Conservation (phyloP, 169 alveolate genomes). For the Neospora caninum region DNA sequence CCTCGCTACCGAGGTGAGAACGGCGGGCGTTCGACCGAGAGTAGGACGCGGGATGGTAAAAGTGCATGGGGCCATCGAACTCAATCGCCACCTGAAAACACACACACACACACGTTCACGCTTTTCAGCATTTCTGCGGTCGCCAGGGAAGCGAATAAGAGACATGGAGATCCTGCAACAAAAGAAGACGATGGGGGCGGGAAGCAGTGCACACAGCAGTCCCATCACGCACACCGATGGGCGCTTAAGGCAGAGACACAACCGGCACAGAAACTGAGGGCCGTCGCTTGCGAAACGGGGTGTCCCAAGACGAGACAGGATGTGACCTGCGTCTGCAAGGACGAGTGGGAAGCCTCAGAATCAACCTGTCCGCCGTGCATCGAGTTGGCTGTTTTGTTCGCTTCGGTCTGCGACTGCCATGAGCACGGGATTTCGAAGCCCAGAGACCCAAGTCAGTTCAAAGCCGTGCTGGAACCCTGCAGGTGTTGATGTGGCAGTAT, state of each 20-base stretch:
- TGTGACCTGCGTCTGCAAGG: too few relatives aligned
- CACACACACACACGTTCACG: not conserved
- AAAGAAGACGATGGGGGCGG: too few relatives aligned
- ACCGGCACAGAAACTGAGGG: not conserved
- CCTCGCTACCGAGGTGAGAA: too few relatives aligned
- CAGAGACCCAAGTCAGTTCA: too few relatives aligned
- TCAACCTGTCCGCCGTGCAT: too few relatives aligned
- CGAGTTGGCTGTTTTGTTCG: too few relatives aligned
- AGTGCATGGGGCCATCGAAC: slow-evolving; percentile 20
- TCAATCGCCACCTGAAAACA: slow-evolving; percentile 11
- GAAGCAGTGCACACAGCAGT: too few relatives aligned
- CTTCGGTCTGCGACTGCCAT: too few relatives aligned
- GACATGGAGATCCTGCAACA: too few relatives aligned
- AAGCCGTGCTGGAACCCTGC: too few relatives aligned
- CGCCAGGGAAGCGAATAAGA: not conserved
- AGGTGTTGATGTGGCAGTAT: too few relatives aligned
- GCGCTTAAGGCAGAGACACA: not conserved
- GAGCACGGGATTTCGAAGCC: too few relatives aligned
- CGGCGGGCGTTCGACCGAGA: not conserved
- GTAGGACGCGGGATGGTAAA: slow-evolving; percentile 10
- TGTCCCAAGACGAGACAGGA: not conserved
- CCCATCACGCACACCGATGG: not conserved
- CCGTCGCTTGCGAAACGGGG: not conserved
- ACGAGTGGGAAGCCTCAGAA: not conserved
- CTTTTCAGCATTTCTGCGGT: not conserved